Evolutionary conservation across 805 yeast species (phyloP).

Genomic region (Candida arabinofermentans): DNA sequence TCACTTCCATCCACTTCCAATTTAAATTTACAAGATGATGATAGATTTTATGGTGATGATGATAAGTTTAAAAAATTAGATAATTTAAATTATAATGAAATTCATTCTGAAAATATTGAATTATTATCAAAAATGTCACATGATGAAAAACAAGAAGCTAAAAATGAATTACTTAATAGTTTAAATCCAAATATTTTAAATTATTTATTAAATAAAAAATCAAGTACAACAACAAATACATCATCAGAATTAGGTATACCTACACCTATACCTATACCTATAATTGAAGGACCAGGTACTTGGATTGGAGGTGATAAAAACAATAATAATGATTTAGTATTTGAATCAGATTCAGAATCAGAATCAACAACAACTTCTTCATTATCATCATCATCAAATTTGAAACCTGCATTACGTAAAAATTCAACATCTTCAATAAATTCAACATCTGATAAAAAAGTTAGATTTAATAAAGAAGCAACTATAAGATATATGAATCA

Average conservation of each 20-base stretch:
- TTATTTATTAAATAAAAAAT: constrained; percentile 53
- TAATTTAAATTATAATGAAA: constrained; percentile 71
- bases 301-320: constrained; percentile 32
- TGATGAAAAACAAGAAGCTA: constrained; percentile 60
- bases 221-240: constrained; percentile 23
- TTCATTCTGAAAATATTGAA: constrained; percentile 72
- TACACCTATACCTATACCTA: too few species aligned
- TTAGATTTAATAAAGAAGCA: constrained; percentile 30
- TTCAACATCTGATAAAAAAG: constrained; percentile 23
- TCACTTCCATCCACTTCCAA: too few species aligned
- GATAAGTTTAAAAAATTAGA: constrained; percentile 31
- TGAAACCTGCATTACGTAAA: constrained; percentile 20
- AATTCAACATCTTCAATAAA: constrained; percentile 13
- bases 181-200: constrained; percentile 68
- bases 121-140: constrained; percentile 57
- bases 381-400: constrained; percentile 6
- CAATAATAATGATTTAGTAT: constrained; percentile 17
- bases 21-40: too few species aligned
- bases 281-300: constrained; percentile 34
- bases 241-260: too few species aligned
- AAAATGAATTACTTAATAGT: constrained; percentile 59
- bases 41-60: constrained; percentile 8
- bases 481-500: constrained; percentile 26
- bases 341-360: constrained; percentile 7
- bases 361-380: too few species aligned